Conservation (phyloP, 2,329 filamentous ascomycete genomes). For the Scortechinia acanthostroma region DNA sequence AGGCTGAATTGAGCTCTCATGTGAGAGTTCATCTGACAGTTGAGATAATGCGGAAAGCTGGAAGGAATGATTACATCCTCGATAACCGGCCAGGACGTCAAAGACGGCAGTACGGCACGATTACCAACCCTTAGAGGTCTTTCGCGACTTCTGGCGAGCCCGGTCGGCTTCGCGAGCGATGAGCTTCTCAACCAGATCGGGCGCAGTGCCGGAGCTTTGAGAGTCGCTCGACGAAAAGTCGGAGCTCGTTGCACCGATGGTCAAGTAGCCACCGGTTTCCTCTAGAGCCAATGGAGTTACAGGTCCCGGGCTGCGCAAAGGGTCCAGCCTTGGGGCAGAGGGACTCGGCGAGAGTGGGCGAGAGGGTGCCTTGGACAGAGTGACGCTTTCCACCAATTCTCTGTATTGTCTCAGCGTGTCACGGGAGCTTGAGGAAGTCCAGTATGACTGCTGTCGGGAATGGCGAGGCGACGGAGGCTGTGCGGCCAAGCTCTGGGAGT, state of each 20-base stretch:
- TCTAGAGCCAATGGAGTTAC: constrained; percentile 33
- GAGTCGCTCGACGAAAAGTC: not conserved
- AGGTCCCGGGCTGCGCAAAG: constrained; percentile 31
- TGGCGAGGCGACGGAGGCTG: constrained; percentile 10
- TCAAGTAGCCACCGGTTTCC: constrained; percentile 14
- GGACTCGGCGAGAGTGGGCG: constrained; percentile 19
- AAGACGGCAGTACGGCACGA: not conserved
- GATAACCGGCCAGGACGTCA: no score
- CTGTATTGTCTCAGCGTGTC: not conserved
- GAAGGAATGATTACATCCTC: not conserved
- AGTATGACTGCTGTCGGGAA: not conserved
- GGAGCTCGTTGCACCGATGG: not conserved
- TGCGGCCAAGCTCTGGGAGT: constrained; percentile 10
- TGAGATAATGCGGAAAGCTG: not conserved
- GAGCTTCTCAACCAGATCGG: not conserved
- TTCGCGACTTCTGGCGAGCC: not conserved
- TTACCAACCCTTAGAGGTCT: not conserved
- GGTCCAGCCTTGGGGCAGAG: constrained; percentile 31
- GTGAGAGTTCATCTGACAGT: not conserved
- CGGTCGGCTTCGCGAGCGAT: not conserved
- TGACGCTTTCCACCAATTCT: not conserved
- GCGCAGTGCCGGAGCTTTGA: not conserved
- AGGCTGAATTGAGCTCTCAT: not conserved
- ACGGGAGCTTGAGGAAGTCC: not conserved
- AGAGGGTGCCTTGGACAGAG: constrained; percentile 16